A percentile compares a stretch with the other conserved stretches of the same genome.
Conservation (phyloP, 2,329 filamentous ascomycete species). For the Pseudogymnoascus sp. region DNA sequence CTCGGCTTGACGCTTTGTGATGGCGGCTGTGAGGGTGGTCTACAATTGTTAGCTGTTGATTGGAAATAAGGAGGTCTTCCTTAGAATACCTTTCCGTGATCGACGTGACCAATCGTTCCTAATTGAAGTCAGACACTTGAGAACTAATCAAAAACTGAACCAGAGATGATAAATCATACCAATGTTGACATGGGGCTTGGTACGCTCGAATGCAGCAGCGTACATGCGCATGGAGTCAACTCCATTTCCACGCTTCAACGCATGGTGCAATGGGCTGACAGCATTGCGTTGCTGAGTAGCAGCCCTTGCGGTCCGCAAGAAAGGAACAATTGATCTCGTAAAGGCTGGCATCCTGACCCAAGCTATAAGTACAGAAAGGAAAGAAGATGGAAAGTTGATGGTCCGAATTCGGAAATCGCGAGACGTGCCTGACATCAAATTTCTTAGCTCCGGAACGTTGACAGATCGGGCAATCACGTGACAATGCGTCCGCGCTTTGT, state of each 20-base stretch:
- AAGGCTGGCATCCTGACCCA: conserved; percentile 66
- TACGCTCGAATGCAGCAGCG: conserved; percentile 66
- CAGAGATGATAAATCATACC: conserved; percentile 45
- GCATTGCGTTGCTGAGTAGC: conserved; percentile 62
- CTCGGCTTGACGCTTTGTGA: conserved; percentile 94
- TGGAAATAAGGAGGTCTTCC: conserved; percentile 8
- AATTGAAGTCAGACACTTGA: conserved; percentile 13
- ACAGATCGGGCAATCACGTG: conserved; percentile 5
- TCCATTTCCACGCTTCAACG: conserved; percentile 54
- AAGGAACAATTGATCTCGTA: conserved; percentile 68
- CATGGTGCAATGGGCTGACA: conserved; percentile 69
- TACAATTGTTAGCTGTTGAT: conserved; percentile 33
- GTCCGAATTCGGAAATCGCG: conserved; percentile 1
- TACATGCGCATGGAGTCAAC: conserved; percentile 59
- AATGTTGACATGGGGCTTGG: conserved; percentile 97
- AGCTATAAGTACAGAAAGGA: conserved; percentile 13
- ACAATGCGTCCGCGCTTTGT: not conserved
- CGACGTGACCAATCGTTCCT: conserved; percentile 98
- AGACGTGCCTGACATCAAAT: conserved; percentile 8
- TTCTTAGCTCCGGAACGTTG: conserved; percentile 7
- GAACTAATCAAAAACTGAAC: conserved; percentile 7
- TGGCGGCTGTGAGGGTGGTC: conserved; percentile 97
- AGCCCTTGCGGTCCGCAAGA: conserved; percentile 73
- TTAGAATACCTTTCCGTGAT: conserved; percentile 84
- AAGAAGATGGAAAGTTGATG: conserved; percentile 12